phyloP scores from a whole-genome alignment of 2,329 filamentous ascomycete species.

The Neobulgaria alba region DNA sequence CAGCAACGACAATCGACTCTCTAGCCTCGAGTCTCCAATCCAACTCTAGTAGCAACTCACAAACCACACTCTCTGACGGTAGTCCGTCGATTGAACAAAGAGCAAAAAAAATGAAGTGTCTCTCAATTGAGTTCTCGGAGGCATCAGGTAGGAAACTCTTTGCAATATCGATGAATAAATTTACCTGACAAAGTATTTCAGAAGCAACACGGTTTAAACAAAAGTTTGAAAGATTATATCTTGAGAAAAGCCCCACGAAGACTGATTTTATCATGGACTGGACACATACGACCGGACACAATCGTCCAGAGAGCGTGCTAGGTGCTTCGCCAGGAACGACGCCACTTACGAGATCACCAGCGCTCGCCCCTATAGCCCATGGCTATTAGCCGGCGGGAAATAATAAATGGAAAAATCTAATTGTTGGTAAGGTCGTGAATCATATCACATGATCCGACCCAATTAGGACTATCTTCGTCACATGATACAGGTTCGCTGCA shows the following conservation, averaged over 20 bases:
- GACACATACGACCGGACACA: neutral
- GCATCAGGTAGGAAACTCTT: neutral
- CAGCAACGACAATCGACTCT: neutral
- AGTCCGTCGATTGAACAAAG: neutral
- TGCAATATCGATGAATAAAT: too few relatives aligned
- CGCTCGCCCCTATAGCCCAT: too few relatives aligned
- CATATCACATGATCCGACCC: too few relatives aligned
- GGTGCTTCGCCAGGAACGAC: neutral
- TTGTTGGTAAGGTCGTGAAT: too few relatives aligned
- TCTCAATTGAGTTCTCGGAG: slow-evolving; percentile 2
- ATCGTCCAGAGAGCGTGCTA: neutral
- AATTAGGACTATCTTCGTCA: too few relatives aligned
- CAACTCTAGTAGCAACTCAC: slow-evolving; percentile 1
- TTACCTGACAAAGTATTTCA: too few relatives aligned
- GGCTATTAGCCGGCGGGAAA: too few relatives aligned
- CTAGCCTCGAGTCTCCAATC: neutral
- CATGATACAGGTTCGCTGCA: too few relatives aligned
- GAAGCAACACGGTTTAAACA: slow-evolving; percentile 1
- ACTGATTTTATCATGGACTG: neutral
- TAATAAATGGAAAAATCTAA: too few relatives aligned
- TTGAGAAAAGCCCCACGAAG: neutral
- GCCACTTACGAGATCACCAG: neutral
- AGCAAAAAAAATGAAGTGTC: slow-evolving; percentile 1
- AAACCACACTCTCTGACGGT: neutral
- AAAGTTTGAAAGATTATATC: neutral